Evolutionary conservation across 129 eudicot species (phyloP).

Genomic region (Logfia minima): DNA sequence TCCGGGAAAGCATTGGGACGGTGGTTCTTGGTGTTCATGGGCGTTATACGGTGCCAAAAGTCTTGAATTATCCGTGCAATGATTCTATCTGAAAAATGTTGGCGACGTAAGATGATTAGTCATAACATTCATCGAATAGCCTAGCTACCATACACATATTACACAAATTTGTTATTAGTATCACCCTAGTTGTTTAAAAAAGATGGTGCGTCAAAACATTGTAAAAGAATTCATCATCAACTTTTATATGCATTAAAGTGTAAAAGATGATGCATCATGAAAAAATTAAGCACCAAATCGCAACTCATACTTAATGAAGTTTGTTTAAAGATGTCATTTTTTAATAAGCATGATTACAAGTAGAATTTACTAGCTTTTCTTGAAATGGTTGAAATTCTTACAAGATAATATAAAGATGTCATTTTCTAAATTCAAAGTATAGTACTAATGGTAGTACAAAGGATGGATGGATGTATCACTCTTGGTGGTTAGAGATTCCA

Average conservation of each 20-base stretch:
- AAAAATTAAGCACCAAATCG: too few species aligned
- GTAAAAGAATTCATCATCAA: too few species aligned
- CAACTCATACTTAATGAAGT: too few species aligned
- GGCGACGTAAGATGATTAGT: not conserved
- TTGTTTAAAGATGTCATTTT: too few species aligned
- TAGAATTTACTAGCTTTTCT: too few species aligned
- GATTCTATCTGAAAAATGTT: constrained; percentile 3
- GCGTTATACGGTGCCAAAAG: not conserved
- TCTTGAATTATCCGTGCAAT: not conserved
- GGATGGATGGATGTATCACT: not conserved
- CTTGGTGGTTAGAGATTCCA: constrained; percentile 1
- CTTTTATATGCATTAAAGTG: too few species aligned
- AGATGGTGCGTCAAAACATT: too few species aligned
- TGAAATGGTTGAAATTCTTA: not conserved
- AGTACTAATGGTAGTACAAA: constrained; percentile 1
- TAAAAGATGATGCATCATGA: too few species aligned
- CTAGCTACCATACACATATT: not conserved
- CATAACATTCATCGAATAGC: not conserved
- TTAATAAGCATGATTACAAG: too few species aligned
- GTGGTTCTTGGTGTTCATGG: constrained; percentile 9
- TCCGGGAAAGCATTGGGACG: not conserved
- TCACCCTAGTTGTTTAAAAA: too few species aligned
- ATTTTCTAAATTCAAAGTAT: too few species aligned
- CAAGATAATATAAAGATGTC: too few species aligned
- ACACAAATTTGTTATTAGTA: not conserved